Evolutionary conservation across 306 rosid species (phyloP), one percentile per base, ranked within the genome.

Genomic region (Boehmeria nivea): DNA sequence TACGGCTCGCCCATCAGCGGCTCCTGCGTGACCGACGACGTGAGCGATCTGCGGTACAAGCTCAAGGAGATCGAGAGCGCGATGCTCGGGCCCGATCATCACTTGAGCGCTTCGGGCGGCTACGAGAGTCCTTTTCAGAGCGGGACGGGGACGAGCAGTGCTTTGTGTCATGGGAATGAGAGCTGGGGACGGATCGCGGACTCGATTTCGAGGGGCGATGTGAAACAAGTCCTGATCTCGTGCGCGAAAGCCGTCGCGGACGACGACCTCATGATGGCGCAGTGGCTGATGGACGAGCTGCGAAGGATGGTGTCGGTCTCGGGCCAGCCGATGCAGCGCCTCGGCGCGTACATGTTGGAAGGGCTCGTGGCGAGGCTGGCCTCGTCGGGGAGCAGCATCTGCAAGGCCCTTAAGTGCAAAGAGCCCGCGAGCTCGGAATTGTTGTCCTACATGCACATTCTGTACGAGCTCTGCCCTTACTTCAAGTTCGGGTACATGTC

Each of bases 321-420:
- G 4, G 99, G 99, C 0, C 94, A 93, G 64, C 99, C 99, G 6
- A 79, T 93, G 68, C 95, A 93, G 66, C 72, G 99, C 72, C 61
- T 93, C 76, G 99, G 99, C 52, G 99, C 99, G 14, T 93, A 93
- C 80, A 73, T 85, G 95, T 63, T 93, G 78, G 99, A 93, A 76
- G 99, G 99, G 25, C 84, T 93, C 11, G 89, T 93, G 39, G 99
- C 99, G 0, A 68, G 82, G 19, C 37, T 72, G 45, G 39, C 86
- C 36, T 66, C 89, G 8, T 83, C 99, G 0, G 96, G 95, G 54
- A 85, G 89, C 67, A 78, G 73, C 60, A 85, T 93, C 70, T 87
- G 78, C 88, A 82, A 72, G 59, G 71, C 89, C 21, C 49, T 91
- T 52, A 78, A 76, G 46, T 84, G 93, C 86, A n/a, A n/a, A n/a